Percentiles rank a stretch among this genome's conserved stretches.
Conservation (phyloP, 2,329 filamentous ascomycete genomes). For the Aspergillus persii region DNA sequence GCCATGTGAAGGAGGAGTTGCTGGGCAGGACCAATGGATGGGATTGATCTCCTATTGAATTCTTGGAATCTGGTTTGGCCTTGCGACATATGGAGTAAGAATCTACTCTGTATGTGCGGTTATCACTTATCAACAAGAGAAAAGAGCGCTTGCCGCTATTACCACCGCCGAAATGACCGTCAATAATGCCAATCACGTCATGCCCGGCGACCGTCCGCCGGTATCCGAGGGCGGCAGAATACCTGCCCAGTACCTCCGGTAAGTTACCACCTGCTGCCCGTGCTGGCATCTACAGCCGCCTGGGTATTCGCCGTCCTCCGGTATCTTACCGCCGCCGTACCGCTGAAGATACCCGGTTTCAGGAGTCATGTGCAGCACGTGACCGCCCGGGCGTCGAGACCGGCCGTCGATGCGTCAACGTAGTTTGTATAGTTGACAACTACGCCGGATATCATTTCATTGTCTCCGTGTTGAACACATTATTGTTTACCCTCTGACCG, state of each 20-base stretch:
- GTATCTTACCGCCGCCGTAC: constrained; percentile 1
- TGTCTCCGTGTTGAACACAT: not conserved
- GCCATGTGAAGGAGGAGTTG: no score
- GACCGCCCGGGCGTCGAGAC: not conserved
- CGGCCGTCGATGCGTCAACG: no score
- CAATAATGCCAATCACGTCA: constrained; percentile 1
- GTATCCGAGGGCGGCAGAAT: not conserved
- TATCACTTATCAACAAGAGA: not conserved
- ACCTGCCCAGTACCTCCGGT: no score
- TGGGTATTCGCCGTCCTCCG: not conserved
- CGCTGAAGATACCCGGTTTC: not conserved
- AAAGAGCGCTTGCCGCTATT: constrained; percentile 1
- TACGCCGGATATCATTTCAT: no score
- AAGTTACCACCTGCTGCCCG: not conserved
- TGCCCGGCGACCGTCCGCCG: constrained; percentile 1
- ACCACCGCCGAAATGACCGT: constrained; percentile 1
- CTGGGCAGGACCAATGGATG: not conserved
- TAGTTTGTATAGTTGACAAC: no score
- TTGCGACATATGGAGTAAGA: not conserved
- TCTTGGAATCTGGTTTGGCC: not conserved
- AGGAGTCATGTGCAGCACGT: constrained; percentile 1
- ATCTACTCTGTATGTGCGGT: not conserved
- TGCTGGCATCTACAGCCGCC: not conserved
- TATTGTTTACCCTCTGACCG: not conserved
- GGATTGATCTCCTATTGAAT: not conserved